Evolutionary conservation across 78 protist species (phyloP).

Genomic region (Cyanophora paradoxa): DNA sequence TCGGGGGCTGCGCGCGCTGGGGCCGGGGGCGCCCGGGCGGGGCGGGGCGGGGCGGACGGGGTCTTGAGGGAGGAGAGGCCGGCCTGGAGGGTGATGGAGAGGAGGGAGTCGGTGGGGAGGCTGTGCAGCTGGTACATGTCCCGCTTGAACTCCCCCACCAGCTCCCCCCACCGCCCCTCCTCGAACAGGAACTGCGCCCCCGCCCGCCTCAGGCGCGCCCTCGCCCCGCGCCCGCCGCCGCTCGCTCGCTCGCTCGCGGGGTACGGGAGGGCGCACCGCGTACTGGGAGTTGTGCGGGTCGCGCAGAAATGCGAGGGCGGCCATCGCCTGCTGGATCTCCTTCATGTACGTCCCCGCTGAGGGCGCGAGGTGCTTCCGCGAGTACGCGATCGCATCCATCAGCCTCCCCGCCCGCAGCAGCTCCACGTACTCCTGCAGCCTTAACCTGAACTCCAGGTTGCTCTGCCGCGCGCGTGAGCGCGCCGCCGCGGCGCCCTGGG

Average conservation of each 20-base stretch:
- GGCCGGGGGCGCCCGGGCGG: no score
- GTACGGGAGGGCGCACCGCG: no score
- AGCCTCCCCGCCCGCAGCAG: conserved; percentile 22
- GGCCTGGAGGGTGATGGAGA: conserved; percentile 47
- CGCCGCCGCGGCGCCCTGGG: no score
- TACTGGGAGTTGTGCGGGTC: conserved; percentile 14
- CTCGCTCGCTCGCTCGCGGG: no score
- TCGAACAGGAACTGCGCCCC: conserved; percentile 29
- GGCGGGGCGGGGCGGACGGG: no score
- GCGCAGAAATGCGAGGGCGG: conserved; percentile 33
- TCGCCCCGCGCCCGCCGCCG: no score
- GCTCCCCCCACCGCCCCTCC: conserved; percentile 30
- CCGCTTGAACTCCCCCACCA: conserved; percentile 38
- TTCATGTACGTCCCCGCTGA: conserved; percentile 33
- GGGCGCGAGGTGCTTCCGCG: conserved; percentile 44
- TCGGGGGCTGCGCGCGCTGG: no score
- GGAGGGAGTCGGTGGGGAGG: conserved; percentile 24
- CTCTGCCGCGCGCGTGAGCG: conserved; percentile 1
- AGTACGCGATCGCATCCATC: conserved; percentile 34
- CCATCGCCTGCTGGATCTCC: conserved; percentile 59
- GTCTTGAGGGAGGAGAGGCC: conserved; percentile 59
- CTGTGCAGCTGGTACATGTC: conserved; percentile 42
- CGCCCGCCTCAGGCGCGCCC: no score
- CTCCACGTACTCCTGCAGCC: conserved; percentile 62
- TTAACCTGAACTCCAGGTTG: conserved; percentile 48